Evolutionary conservation across 2,329 filamentous ascomycete species (phyloP).

Genomic region (Neofusicoccum laricinum): DNA sequence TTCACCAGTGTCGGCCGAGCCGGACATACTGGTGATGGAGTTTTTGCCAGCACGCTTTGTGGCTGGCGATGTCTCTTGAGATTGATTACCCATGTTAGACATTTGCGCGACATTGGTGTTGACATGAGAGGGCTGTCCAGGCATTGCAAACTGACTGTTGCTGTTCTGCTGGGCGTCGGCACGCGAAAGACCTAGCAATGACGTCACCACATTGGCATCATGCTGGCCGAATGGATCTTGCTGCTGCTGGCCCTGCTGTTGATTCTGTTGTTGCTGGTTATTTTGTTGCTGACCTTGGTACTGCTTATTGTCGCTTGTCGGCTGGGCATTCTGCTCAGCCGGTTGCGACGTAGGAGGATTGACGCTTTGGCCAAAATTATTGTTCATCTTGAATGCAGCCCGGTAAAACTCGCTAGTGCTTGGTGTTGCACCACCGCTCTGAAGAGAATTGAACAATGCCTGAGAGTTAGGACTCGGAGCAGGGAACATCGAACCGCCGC

Average conservation of each 20-base stretch:
- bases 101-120: conserved; percentile 45
- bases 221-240: conserved; percentile 77
- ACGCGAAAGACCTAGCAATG: conserved; percentile 15
- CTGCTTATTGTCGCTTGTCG: conserved; percentile 51
- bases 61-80: conserved; percentile 49
- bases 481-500: conserved; percentile 96
- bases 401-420: conserved; percentile 92
- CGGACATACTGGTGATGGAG: conserved; percentile 58
- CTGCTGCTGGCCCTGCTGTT: conserved; percentile 34
- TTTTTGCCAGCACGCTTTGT: conserved; percentile 43
- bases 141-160: conserved; percentile 51
- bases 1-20: conserved; percentile 56
- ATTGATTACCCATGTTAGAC: conserved; percentile 28
- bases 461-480: conserved; percentile 84
- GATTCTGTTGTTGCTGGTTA: conserved; percentile 42
- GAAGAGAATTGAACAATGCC: conserved; percentile 74
- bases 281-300: conserved; percentile 34
- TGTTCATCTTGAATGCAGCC: conserved; percentile 67
- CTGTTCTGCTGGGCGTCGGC: conserved; percentile 33
- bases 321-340: conserved; percentile 37
- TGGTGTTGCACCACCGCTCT: conserved; percentile 81
- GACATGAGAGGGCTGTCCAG: conserved; percentile 34
- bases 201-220: conserved; percentile 61
- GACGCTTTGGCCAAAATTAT: conserved; percentile 39
- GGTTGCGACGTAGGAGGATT: conserved; percentile 44